These are phyloP conservation scores for Inga laurina DNA, from an alignment of 306 rosid species.

Conservation along the genomic window DNA sequence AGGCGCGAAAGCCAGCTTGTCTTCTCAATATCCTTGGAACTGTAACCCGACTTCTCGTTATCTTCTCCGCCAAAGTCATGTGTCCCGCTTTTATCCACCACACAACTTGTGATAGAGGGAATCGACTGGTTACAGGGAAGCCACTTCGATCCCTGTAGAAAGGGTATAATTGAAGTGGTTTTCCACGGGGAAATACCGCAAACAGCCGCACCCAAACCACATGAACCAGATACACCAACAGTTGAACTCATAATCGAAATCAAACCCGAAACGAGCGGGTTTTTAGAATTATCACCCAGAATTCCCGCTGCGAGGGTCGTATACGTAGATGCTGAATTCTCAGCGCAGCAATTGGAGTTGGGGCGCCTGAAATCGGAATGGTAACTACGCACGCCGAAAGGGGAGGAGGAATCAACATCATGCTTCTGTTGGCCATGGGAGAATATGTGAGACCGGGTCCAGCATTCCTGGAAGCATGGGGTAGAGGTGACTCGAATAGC, in stretches of 20 bases:
- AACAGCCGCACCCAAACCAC: slow-evolving; percentile 46
- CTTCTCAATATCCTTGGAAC: slow-evolving; percentile 39
- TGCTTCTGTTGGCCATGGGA: slow-evolving; percentile 49
- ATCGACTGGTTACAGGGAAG: slow-evolving; percentile 66
- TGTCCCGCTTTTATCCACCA: slow-evolving; percentile 72
- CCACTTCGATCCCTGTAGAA: slow-evolving; percentile 76
- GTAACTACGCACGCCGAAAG: slow-evolving; percentile 46
- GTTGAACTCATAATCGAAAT: slow-evolving; percentile 83
- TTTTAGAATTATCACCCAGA: slow-evolving; percentile 47
- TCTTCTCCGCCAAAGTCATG: slow-evolving; percentile 2
- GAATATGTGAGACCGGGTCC: slow-evolving; percentile 60
- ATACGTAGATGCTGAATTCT: slow-evolving; percentile 39
- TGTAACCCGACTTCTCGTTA: slow-evolving; percentile 6
- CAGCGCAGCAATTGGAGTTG: slow-evolving; percentile 34
- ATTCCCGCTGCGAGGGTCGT: slow-evolving; percentile 63
- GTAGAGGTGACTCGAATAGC: slow-evolving; percentile 50
- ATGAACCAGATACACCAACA: slow-evolving; percentile 47
- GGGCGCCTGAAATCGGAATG: slow-evolving; percentile 34
- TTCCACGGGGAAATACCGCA: slow-evolving; percentile 68
- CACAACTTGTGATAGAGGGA: slow-evolving; percentile 40
- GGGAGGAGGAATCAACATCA: slow-evolving; percentile 53
- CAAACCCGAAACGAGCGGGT: slow-evolving; percentile 67
- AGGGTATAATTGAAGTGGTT: slow-evolving; percentile 61
- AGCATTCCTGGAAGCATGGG: slow-evolving; percentile 68
- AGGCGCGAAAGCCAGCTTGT: slow-evolving; percentile 67